These are phyloP conservation scores for Hansfordia pulvinata DNA, from an alignment of 2,329 filamentous ascomycete species.

Conservation along the genomic window DNA sequence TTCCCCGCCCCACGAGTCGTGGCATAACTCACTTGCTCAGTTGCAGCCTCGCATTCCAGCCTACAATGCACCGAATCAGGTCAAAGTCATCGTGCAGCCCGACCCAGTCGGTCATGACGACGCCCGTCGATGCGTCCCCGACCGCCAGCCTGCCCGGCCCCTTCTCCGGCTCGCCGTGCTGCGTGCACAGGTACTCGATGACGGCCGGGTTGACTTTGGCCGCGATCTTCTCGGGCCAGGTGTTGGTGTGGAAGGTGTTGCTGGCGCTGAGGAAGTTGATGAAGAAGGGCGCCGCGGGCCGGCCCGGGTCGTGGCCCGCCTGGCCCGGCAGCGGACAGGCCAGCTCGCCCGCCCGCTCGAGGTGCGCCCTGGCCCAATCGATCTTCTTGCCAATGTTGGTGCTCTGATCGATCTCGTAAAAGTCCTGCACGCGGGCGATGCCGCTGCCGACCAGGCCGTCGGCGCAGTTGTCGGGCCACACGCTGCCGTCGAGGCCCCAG, in stretches of 20 bases:
- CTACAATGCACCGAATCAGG: slow-evolving; percentile 71
- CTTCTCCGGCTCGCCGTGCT: slow-evolving; percentile 37
- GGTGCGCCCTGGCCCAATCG: slow-evolving; percentile 55
- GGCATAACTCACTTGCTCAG: slow-evolving; percentile 27
- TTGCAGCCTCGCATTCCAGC: slow-evolving; percentile 68
- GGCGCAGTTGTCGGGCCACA: slow-evolving; percentile 82
- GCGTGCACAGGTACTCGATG: slow-evolving; percentile 45
- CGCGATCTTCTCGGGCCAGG: slow-evolving; percentile 90
- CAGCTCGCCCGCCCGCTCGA: slow-evolving; percentile 54
- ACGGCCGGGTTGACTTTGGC: slow-evolving; percentile 73
- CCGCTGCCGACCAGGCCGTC: slow-evolving; percentile 59
- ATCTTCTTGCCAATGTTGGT: slow-evolving; percentile 74
- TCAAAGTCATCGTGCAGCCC: slow-evolving; percentile 84
- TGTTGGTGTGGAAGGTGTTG: slow-evolving; percentile 86
- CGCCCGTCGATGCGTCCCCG: slow-evolving; percentile 67
- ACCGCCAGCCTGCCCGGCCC: slow-evolving; percentile 35
- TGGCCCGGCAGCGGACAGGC: slow-evolving; percentile 28
- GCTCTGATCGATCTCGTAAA: slow-evolving; percentile 72
- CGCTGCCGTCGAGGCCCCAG: slow-evolving; percentile 46
- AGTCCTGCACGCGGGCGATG: slow-evolving; percentile 79
- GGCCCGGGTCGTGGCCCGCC: slow-evolving; percentile 9
- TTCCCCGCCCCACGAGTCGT: too few relatives aligned
- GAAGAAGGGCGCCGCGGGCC: slow-evolving; percentile 49
- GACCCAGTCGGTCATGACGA: slow-evolving; percentile 91
- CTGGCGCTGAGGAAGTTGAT: slow-evolving; percentile 84